A percentile compares a stretch with the other conserved stretches of the same genome.
Evolutionary conservation across 2,329 filamentous ascomycete species (phyloP).

Genomic region (Alternaria brassicicola): DNA sequence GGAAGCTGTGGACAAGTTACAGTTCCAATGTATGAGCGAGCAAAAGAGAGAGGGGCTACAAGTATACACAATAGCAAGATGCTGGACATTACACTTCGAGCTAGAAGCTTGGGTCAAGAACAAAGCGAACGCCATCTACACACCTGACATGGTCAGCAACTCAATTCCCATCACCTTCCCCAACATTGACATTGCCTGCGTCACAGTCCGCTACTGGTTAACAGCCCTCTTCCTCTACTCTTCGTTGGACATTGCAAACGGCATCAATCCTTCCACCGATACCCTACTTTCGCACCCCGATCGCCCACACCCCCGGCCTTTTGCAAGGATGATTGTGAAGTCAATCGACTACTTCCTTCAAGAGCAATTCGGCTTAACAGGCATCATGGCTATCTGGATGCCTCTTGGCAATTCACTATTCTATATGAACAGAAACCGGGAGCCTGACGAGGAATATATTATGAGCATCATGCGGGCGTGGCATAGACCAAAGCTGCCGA

Average conservation of each 20-base stretch:
- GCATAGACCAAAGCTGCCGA: constrained; percentile 25
- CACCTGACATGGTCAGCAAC: constrained; percentile 13
- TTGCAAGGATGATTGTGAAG: constrained; percentile 32
- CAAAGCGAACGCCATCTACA: constrained; percentile 21
- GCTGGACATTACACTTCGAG: constrained; percentile 27
- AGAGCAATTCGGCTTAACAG: constrained; percentile 27
- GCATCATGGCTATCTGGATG: constrained; percentile 27
- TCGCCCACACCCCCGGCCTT: constrained; percentile 29
- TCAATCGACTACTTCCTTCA: constrained; percentile 33
- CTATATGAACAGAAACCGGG: constrained; percentile 21
- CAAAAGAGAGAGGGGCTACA: constrained; percentile 9
- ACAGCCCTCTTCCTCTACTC: constrained; percentile 30
- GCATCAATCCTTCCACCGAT: constrained; percentile 14
- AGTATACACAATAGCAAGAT: constrained; percentile 17
- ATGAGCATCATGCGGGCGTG: constrained; percentile 17
- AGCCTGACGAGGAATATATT: constrained; percentile 22
- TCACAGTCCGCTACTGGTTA: constrained; percentile 36
- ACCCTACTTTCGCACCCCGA: constrained; percentile 11
- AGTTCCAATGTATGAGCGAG: background rate
- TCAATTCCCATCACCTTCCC: constrained; percentile 23
- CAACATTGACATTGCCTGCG: constrained; percentile 21
- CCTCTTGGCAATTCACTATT: constrained; percentile 30
- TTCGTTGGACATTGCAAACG: constrained; percentile 21
- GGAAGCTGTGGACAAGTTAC: constrained; percentile 35
- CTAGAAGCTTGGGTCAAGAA: constrained; percentile 25